Percentiles rank a stretch among this genome's conserved stretches.
phyloP scores from a whole-genome alignment of 2,329 filamentous ascomycete genomes.

The Exophiala mesophila region DNA sequence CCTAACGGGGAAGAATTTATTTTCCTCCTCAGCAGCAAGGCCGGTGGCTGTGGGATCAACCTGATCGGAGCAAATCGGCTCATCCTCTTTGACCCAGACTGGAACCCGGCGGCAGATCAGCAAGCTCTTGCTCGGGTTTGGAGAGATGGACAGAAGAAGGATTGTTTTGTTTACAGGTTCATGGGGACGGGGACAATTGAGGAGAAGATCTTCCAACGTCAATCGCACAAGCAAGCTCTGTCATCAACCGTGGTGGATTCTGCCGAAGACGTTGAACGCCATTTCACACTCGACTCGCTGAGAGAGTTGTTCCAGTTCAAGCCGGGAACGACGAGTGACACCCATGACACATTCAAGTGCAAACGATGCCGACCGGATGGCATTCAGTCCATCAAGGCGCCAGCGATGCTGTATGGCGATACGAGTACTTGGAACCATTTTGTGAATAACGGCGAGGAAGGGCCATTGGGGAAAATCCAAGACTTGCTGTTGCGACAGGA shows the following conservation, averaged over 20 bases:
- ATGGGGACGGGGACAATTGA: slow-evolving; percentile 97
- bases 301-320: slow-evolving; percentile 93
- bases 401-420: slow-evolving; percentile 93
- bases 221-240: slow-evolving; percentile 95
- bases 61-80: slow-evolving; percentile 91
- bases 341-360: slow-evolving; percentile 98
- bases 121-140: slow-evolving; percentile 95
- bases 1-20: slow-evolving; percentile 85
- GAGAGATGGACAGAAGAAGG: slow-evolving; percentile 98
- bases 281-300: slow-evolving; percentile 87
- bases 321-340: slow-evolving; percentile 78
- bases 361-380: slow-evolving; percentile 89
- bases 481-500: slow-evolving; percentile 88
- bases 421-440: slow-evolving; percentile 99
- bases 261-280: slow-evolving; percentile 92
- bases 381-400: slow-evolving; percentile 80
- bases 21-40: slow-evolving; percentile 94
- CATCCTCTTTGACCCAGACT: slow-evolving; percentile 93
- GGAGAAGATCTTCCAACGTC: slow-evolving; percentile 98
- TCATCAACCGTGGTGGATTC: slow-evolving; percentile 96
- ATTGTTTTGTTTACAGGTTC: slow-evolving; percentile 99
- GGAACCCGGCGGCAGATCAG: slow-evolving; percentile 97
- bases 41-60: slow-evolving; percentile 93
- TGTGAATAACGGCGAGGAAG: slow-evolving; percentile 64
- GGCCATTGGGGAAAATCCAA: slow-evolving; percentile 74